These are phyloP conservation scores for Pholiota adiposa DNA, from an alignment of 1,284 basidiomycete species.

Conservation along the genomic window DNA sequence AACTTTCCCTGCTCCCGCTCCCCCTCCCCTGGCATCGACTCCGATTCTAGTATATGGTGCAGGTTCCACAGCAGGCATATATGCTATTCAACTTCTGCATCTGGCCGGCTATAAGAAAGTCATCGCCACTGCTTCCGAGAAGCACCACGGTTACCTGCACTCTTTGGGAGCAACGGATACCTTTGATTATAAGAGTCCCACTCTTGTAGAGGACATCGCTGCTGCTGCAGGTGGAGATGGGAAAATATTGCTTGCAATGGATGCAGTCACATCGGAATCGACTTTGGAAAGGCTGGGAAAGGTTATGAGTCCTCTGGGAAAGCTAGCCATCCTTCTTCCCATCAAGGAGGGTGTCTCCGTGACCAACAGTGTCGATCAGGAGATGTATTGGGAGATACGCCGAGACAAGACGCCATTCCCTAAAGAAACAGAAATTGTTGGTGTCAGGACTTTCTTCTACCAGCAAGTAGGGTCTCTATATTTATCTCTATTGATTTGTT, in stretches of 20 bases:
- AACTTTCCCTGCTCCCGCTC: slow-evolving; percentile 37
- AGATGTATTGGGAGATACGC: slow-evolving; percentile 39
- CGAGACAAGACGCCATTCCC: slow-evolving; percentile 36
- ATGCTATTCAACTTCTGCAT: slow-evolving; percentile 56
- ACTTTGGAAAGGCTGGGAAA: slow-evolving; percentile 41
- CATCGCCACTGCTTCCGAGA: slow-evolving; percentile 53
- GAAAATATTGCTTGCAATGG: slow-evolving; percentile 43
- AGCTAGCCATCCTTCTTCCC: slow-evolving; percentile 51
- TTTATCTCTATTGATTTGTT: slow-evolving; percentile 1
- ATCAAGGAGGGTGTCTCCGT: slow-evolving; percentile 47
- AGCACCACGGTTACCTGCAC: slow-evolving; percentile 50
- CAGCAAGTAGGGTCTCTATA: slow-evolving; percentile 36
- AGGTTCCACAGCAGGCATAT: slow-evolving; percentile 59
- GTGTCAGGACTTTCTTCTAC: slow-evolving; percentile 48
- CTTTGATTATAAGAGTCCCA: slow-evolving; percentile 55
- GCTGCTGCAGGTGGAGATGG: slow-evolving; percentile 40
- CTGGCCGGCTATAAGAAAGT: slow-evolving; percentile 56
- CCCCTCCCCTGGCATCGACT: slow-evolving; percentile 36
- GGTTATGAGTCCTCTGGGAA: slow-evolving; percentile 39
- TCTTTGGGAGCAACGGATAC: slow-evolving; percentile 50
- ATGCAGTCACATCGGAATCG: slow-evolving; percentile 45
- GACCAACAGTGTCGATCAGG: slow-evolving; percentile 31
- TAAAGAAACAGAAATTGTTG: slow-evolving; percentile 37
- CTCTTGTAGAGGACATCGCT: slow-evolving; percentile 43
- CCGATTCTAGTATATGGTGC: slow-evolving; percentile 60